A percentile compares a stretch with the other conserved stretches of the same genome.
These are phyloP conservation scores for Termitomyces sp. DNA, from an alignment of 768 basidiomycete species.

Conservation along the genomic window DNA sequence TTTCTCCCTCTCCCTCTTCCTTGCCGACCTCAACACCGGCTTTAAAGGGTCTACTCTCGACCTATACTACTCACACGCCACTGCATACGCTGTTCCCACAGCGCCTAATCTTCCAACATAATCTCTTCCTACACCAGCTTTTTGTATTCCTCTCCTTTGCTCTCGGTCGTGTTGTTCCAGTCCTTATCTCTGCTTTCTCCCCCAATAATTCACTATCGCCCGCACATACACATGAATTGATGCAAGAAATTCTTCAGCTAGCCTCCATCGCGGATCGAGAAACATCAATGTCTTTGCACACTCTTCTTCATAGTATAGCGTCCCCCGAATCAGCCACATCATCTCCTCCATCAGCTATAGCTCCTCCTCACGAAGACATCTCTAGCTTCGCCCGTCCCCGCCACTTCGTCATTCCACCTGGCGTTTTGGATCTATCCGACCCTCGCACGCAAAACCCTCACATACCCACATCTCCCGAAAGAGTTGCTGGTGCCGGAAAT, in stretches of 20 bases:
- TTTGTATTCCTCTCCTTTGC: conserved; percentile 74
- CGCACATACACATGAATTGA: conserved; percentile 37
- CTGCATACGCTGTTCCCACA: conserved; percentile 46
- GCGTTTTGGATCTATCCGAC: conserved; percentile 5
- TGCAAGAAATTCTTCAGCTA: conserved; percentile 28
- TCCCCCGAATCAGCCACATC: conserved; percentile 18
- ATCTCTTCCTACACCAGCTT: conserved; percentile 69
- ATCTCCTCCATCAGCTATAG: conserved; percentile 10
- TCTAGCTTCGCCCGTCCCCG: conserved; percentile 33
- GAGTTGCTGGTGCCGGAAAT: neutral
- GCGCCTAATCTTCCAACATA: conserved; percentile 71
- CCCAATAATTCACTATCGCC: conserved; percentile 34
- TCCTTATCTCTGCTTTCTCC: conserved; percentile 56
- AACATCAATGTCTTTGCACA: conserved; percentile 51
- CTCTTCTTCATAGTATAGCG: conserved; percentile 48
- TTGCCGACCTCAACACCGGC: conserved; percentile 9
- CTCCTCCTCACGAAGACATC: conserved; percentile 22
- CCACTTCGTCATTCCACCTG: conserved; percentile 21
- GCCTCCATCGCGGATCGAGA: conserved; percentile 48
- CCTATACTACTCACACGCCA: conserved; percentile 19
- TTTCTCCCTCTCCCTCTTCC: conserved; percentile 48
- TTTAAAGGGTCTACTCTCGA: conserved; percentile 16
- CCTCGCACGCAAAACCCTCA: neutral
- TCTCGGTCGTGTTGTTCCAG: conserved; percentile 64
- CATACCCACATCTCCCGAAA: neutral